Evolutionary conservation across 768 basidiomycete genomes (phyloP).

Genomic region (Tephrocybe sp.): DNA sequence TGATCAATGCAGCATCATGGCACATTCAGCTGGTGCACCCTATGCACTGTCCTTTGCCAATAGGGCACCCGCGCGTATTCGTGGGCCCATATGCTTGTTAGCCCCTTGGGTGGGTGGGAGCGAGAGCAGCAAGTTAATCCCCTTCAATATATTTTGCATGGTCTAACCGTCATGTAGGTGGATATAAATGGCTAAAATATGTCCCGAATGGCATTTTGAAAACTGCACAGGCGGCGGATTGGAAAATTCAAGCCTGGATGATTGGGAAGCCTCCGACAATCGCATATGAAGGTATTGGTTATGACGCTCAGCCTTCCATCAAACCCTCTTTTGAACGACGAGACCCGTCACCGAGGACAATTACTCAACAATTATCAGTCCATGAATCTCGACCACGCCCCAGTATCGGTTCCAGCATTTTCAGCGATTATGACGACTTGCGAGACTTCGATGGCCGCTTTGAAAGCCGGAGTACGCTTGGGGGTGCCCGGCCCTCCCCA

Average conservation of each 20-base stretch:
- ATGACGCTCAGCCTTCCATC: conserved; percentile 43
- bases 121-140: conserved; percentile 68
- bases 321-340: conserved; percentile 20
- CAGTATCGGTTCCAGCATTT: conserved; percentile 68
- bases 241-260: conserved; percentile 97
- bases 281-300: conserved; percentile 84
- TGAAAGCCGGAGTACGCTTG: conserved; percentile 75
- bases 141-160: conserved; percentile 3
- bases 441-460: conserved; percentile 86
- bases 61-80: conserved; percentile 68
- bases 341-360: conserved; percentile 27
- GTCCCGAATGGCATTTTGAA: conserved; percentile 90
- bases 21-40: conserved; percentile 93
- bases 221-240: conserved; percentile 95
- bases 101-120: conserved; percentile 96
- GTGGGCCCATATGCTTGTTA: conserved; percentile 82
- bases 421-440: conserved; percentile 87
- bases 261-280: conserved; percentile 91
- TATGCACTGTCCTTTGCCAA: conserved; percentile 90
- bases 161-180: conserved; percentile 39
- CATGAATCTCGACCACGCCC: conserved; percentile 53
- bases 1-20: conserved; percentile 82
- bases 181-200: conserved; percentile 96
- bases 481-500: conserved; percentile 26
- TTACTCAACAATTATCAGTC: conserved; percentile 26